These are phyloP conservation scores for Physaria fendleri DNA, from an alignment of 345 rosid species.

Conservation along the genomic window DNA sequence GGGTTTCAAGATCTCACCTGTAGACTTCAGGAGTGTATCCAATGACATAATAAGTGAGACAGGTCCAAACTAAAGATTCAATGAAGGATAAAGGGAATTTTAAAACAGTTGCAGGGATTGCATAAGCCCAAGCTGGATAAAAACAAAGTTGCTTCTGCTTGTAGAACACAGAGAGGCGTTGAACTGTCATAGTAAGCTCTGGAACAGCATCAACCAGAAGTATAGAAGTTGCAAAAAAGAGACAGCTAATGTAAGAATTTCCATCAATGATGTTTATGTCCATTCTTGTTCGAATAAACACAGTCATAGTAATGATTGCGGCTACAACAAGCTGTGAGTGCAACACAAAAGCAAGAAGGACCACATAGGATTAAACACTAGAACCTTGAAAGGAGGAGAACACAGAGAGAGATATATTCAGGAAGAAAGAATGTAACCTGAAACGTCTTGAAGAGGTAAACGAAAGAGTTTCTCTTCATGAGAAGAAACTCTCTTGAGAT, in stretches of 20 bases:
- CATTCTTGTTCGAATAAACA: constrained; percentile 65
- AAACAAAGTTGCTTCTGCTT: constrained; percentile 81
- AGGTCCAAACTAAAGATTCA: constrained; percentile 56
- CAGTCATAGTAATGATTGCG: constrained; percentile 50
- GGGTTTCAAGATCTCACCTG: constrained; percentile 38
- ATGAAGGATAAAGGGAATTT: constrained; percentile 60
- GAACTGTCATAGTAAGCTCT: constrained; percentile 65
- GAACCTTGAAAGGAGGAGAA: background rate
- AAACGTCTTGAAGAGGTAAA: constrained; percentile 51
- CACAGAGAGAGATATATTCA: background rate
- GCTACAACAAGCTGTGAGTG: constrained; percentile 52
- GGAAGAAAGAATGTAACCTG: constrained; percentile 28
- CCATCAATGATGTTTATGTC: constrained; percentile 55
- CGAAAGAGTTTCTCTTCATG: constrained; percentile 83
- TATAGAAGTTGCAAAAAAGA: constrained; percentile 44
- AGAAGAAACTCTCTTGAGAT: constrained; percentile 63
- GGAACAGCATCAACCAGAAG: constrained; percentile 70
- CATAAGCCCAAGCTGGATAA: constrained; percentile 87
- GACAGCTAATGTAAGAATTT: constrained; percentile 55
- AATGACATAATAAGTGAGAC: constrained; percentile 64
- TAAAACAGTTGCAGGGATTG: constrained; percentile 72
- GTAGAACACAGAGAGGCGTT: constrained; percentile 86
- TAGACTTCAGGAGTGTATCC: constrained; percentile 69
- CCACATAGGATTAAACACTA: background rate
- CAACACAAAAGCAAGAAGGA: constrained; percentile 2